A percentile compares a stretch with the other conserved stretches of the same genome.
Evolutionary conservation across 177 flowering plant genomes (phyloP).

Genomic region (Viscum album): DNA sequence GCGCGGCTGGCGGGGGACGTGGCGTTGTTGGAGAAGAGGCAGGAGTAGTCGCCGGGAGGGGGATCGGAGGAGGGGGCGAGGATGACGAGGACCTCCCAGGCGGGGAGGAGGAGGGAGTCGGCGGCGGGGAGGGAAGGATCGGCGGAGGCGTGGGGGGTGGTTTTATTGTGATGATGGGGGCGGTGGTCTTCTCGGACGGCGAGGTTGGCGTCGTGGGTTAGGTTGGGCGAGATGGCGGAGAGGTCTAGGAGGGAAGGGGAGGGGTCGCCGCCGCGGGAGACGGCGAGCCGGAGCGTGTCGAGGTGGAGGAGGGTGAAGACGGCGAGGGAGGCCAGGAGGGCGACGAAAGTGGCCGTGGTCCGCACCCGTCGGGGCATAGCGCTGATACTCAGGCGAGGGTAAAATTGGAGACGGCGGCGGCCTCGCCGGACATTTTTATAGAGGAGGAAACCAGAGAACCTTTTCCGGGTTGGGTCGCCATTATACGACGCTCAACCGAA

Average conservation of each 20-base stretch:
- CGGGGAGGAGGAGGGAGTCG: conserved; percentile 43
- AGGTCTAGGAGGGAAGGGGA: background rate
- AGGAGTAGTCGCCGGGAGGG: conserved; percentile 16
- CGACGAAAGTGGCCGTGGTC: conserved; percentile 7
- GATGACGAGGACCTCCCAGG: conserved; percentile 52
- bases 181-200: conserved; percentile 1
- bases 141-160: conserved; percentile 10
- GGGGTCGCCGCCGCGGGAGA: background rate
- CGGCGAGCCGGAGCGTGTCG: conserved; percentile 9
- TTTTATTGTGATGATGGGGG: background rate
- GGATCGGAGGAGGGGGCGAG: conserved; percentile 16
- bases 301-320: conserved; percentile 17
- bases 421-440: too few species aligned
- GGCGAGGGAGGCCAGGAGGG: conserved; percentile 13
- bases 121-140: conserved; percentile 9
- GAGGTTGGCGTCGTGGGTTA: conserved; percentile 1
- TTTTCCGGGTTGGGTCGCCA: too few species aligned
- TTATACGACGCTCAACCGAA: too few species aligned
- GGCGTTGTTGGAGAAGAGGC: conserved; percentile 39
- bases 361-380: conserved; percentile 19
- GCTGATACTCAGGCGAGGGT: too few species aligned
- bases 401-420: too few species aligned
- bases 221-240: background rate
- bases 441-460: too few species aligned
- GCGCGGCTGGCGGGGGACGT: conserved; percentile 38